Evolutionary conservation across 495 filamentous ascomycete species (phyloP).

Genomic region (Neurospora sp.): DNA sequence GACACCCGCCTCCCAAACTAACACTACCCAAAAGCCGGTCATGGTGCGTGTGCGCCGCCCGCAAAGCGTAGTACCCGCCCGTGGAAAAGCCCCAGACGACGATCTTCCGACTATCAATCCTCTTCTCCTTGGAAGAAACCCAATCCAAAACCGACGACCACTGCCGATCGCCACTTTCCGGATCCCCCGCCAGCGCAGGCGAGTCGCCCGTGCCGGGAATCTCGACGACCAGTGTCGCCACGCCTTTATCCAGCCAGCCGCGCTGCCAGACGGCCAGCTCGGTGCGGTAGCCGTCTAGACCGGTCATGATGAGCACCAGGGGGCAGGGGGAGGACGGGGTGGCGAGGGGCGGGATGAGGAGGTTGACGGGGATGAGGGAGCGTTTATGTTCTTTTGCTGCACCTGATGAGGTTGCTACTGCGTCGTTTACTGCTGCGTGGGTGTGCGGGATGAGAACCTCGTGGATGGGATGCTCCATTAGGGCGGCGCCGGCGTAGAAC

Average conservation of each 20-base stretch:
- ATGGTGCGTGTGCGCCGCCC: constrained; percentile 56
- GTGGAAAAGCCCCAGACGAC: constrained; percentile 59
- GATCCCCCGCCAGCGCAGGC: constrained; percentile 43
- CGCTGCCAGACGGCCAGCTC: constrained; percentile 58
- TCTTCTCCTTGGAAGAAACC: constrained; percentile 29
- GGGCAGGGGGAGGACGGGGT: constrained; percentile 33
- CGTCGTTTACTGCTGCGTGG: constrained; percentile 16
- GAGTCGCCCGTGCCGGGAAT: constrained; percentile 69
- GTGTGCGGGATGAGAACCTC: constrained; percentile 51
- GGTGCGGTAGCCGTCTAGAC: constrained; percentile 63
- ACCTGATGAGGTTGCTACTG: constrained; percentile 38
- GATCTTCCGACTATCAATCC: constrained; percentile 45
- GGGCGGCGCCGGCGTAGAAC: constrained; percentile 15
- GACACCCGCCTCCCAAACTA: constrained; percentile 54
- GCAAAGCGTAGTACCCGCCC: constrained; percentile 62
- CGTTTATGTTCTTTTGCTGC: constrained; percentile 7
- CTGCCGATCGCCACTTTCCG: constrained; percentile 36
- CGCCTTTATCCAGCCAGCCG: constrained; percentile 45
- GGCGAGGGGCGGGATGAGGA: constrained; percentile 40
- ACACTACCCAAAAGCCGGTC: constrained; percentile 47
- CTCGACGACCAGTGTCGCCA: constrained; percentile 50
- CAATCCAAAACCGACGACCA: constrained; percentile 59
- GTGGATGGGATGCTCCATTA: constrained; percentile 42
- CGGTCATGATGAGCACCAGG: constrained; percentile 55
- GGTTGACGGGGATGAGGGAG: constrained; percentile 43